Evolutionary conservation across 176 grass and related monocot genomes (phyloP).

Genomic region (Musa beccarii): DNA sequence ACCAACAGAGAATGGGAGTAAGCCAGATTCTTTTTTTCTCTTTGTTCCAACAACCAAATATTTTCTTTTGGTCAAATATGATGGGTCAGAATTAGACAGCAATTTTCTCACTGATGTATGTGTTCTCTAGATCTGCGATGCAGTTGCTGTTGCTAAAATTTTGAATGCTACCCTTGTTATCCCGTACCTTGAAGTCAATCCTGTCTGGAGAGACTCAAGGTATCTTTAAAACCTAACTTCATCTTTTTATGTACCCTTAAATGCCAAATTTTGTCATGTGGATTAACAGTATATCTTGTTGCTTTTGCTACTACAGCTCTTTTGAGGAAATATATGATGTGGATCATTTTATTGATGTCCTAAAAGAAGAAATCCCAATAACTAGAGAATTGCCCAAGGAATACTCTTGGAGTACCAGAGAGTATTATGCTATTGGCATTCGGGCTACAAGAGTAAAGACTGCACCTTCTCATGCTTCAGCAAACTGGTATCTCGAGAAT

Average conservation of each 20-base stretch:
- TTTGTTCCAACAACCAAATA: not conserved
- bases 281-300: not conserved
- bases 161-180: constrained; percentile 89
- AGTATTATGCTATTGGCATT: constrained; percentile 73
- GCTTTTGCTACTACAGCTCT: constrained; percentile 40
- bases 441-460: constrained; percentile 85
- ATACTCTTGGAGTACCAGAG: constrained; percentile 91
- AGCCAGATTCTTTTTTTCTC: constrained; percentile 5
- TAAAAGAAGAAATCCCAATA: constrained; percentile 70
- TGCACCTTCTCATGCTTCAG: constrained; percentile 75
- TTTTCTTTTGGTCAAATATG: not conserved
- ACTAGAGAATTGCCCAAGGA: constrained; percentile 53
- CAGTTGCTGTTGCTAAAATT: constrained; percentile 90
- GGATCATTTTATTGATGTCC: constrained; percentile 56
- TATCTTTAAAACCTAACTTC: constrained; percentile 13
- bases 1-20: constrained; percentile 98
- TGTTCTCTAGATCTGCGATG: constrained; percentile 84
- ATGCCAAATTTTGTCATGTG: not conserved
- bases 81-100: constrained; percentile 3
- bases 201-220: constrained; percentile 95
- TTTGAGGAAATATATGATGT: constrained; percentile 87
- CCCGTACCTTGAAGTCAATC: constrained; percentile 90
- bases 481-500: constrained; percentile 88
- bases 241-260: constrained; percentile 8
- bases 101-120: constrained; percentile 11